Base-by-base conservation (phyloP, 2,329 filamentous ascomycete species). In the Sarocladium kiliense region DNA sequence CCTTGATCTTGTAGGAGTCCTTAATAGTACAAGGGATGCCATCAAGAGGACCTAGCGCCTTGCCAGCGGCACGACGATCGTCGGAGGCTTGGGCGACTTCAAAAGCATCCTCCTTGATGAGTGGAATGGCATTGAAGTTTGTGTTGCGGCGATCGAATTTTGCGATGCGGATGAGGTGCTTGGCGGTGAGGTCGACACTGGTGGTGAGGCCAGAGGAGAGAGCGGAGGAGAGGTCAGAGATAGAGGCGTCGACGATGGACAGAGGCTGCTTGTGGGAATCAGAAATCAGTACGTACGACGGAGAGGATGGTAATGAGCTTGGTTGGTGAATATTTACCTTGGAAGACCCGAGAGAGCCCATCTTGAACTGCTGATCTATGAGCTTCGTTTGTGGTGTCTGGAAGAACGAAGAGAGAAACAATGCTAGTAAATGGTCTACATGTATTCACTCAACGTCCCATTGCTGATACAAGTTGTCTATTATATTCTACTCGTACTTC, bases 11-110 rank as follows among this genome's bases (percentile, higher is more conserved):
- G 68, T 78, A 83, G 60, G 73, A 78, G 61, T 85, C 81, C 62
- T 85, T 84, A 59, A 82, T 69, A 0, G 79, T 80, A 56, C 74
- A 83, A 0, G 81, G 80, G 7, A 85, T 81, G 1, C 81, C 79
- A 58, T 85, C 79, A 0, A 84, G 67, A 1, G 67, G 47, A 11
- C 27, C 19, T 3, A 21, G 21, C 3, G 41, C 9, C 18, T 30
- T 32, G 16, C 51, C 42, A 0, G 54, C 55, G 9, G 63, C 61
- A 3, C 66, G 61, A 12, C 61, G 58, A 26, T 63, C 62, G 6
- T 70, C 68, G 0, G 68, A 68, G 0, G 62, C 62, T 2, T 59
- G 57, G 0, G 67, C 67, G 23, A 66, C 62, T 3, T 60, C 55
- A 16, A 69, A 66, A 6, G 63, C 60, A 0, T 56, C 18, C 0